Conservation (phyloP, 2,329 filamentous ascomycete genomes). For the Myriosclerotinia curreyana region DNA sequence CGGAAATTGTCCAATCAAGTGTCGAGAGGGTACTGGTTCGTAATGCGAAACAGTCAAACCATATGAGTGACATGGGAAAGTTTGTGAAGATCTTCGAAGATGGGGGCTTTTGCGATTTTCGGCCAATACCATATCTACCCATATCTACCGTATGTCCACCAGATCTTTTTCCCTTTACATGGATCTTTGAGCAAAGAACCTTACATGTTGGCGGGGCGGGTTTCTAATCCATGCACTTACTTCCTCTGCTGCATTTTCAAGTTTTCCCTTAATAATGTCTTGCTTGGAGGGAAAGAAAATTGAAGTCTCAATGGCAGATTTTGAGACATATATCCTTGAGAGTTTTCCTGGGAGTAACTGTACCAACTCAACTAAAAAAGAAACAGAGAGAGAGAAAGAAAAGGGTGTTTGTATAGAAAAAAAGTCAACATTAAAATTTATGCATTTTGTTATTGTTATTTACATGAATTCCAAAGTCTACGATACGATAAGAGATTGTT, state of each 20-base stretch:
- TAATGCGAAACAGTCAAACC: slow-evolving; percentile 9
- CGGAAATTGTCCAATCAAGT: slow-evolving; percentile 31
- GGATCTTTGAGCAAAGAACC: slow-evolving; percentile 1
- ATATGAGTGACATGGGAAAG: not conserved
- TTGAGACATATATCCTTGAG: not conserved
- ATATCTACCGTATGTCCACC: not conserved
- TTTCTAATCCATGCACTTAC: slow-evolving; percentile 7
- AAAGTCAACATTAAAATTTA: not conserved
- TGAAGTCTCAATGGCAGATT: not conserved
- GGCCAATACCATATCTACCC: slow-evolving; percentile 1
- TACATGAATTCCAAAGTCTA: not conserved
- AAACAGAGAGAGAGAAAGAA: not conserved
- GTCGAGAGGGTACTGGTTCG: slow-evolving; percentile 28
- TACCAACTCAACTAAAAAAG: not conserved
- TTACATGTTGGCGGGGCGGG: not conserved
- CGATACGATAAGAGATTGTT: not conserved
- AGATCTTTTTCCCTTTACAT: not conserved
- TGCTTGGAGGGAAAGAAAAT: not conserved
- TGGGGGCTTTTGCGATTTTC: slow-evolving; percentile 14
- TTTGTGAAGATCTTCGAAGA: slow-evolving; percentile 11
- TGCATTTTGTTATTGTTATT: not conserved
- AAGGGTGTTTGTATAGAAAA: not conserved
- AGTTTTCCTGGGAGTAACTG: not conserved
- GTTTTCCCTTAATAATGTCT: slow-evolving; percentile 1
- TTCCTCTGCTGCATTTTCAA: slow-evolving; percentile 9